Percentiles rank a stretch among this genome's conserved stretches.
These are phyloP conservation scores for Ogataea polymorpha DNA, from an alignment of 805 yeast species.

Conservation along the genomic window DNA sequence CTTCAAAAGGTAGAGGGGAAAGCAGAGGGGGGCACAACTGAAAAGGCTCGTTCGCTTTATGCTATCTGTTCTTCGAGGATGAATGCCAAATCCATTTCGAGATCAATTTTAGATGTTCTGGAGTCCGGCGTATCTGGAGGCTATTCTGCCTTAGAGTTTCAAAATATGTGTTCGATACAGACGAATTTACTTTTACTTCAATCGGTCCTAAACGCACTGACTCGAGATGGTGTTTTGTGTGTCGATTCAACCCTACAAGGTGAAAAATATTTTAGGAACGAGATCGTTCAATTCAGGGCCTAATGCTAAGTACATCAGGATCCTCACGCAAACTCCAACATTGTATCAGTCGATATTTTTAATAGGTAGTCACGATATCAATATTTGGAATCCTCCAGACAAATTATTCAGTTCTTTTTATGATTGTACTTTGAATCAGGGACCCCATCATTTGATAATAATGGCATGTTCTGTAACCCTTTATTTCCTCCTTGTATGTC, in stretches of 20 bases:
- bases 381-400: too few species aligned
- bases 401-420: too few species aligned
- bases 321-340: too few species aligned
- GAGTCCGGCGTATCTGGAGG: constrained; percentile 20
- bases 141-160: constrained; percentile 28
- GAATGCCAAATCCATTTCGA: constrained; percentile 23
- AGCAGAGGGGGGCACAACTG: too few species aligned
- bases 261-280: constrained; percentile 1
- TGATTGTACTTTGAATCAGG: too few species aligned
- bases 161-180: constrained; percentile 5
- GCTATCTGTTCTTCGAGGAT: constrained; percentile 28
- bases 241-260: constrained; percentile 3
- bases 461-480: too few species aligned
- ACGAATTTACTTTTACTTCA: constrained; percentile 2
- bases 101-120: constrained; percentile 20
- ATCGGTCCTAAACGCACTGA: constrained; percentile 1
- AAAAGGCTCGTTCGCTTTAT: constrained; percentile 5
- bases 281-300: not conserved
- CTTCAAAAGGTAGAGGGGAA: too few species aligned
- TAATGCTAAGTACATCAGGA: too few species aligned
- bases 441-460: too few species aligned
- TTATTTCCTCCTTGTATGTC: not conserved
- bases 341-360: too few species aligned
- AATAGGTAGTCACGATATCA: too few species aligned
- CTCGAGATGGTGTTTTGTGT: not conserved